Base-by-base conservation (phyloP, 2,329 filamentous ascomycete species). In the Cordyceps sp. region DNA sequence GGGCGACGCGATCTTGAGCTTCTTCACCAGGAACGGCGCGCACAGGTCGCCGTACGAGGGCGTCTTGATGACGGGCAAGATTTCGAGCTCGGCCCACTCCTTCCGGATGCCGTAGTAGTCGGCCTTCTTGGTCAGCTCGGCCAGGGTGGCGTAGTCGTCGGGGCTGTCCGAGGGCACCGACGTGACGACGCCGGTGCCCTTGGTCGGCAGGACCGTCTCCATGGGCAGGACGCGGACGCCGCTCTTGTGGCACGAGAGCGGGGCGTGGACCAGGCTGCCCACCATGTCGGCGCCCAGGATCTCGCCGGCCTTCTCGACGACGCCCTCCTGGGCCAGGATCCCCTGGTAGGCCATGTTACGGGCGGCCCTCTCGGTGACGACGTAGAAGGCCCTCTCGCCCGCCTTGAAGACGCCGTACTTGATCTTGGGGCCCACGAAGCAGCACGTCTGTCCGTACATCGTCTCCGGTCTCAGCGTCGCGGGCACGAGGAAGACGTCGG, bases 391-490 rank as follows among this genome's bases (percentile, higher is more conserved):
- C 40, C 73, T 78, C 39, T 79, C 69, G 16, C 69, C 70, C 34
- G 74, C 72, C 55, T 83, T 81, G 66, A 83, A 94, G 39, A 98
- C 61, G 31, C 88, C 88, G 48, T 98, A 98, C 28, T 66, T 73
- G 47, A 96, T 79, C 49, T 79, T 81, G 9, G 90, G 88, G 4
- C 85, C 83, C 30, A 98, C 83, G 45, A 96, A 98, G 54, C 86
- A 93, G 59, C 83, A 92, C 4, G 77, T 92, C 57, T 96, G 90
- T 26, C 92, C 92, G 52, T 96, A 98, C 88, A 98, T 96, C 23
- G 90, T 98, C 64, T 98, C 90, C 3, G 90, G 84, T 39, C 90
- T 71, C 38, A 98, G 69, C 34, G 90, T 96, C 13, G 90, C 90
- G 10, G 90, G 81, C 10, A 96, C 73, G 46, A 96, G 79, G 61